These are phyloP conservation scores for Apiospora marii DNA, from an alignment of 2,329 filamentous ascomycete genomes.

Conservation along the genomic window DNA sequence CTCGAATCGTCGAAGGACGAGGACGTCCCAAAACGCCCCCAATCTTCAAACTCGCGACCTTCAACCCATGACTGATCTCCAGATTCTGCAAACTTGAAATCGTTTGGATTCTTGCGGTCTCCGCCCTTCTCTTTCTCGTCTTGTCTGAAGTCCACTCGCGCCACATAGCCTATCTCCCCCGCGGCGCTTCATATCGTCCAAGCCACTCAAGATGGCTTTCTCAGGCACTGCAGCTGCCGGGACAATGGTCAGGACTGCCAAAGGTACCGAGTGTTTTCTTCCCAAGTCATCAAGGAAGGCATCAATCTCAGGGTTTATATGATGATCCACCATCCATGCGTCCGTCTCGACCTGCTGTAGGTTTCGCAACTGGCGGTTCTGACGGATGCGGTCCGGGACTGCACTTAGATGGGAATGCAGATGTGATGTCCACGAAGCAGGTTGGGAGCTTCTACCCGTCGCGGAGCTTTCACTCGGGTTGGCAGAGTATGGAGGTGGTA, in stretches of 20 bases:
- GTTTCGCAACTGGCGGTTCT: conserved; percentile 43
- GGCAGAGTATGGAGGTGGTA: conserved; percentile 38
- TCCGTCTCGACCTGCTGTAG: conserved; percentile 48
- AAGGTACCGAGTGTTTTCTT: conserved; percentile 40
- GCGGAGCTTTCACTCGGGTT: neutral
- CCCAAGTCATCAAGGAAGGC: conserved; percentile 50
- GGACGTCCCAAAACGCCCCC: conserved; percentile 51
- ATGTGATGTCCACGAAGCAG: conserved; percentile 35
- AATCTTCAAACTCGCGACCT: conserved; percentile 50
- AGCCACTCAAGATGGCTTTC: conserved; percentile 36
- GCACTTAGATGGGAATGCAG: conserved; percentile 44
- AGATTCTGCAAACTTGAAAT: conserved; percentile 28
- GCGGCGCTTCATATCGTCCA: conserved; percentile 40
- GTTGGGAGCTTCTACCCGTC: conserved; percentile 24
- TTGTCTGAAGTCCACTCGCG: conserved; percentile 30
- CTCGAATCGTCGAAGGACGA: conserved; percentile 24
- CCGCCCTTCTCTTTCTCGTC: neutral
- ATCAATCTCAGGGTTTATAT: conserved; percentile 51
- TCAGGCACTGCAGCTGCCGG: conserved; percentile 50
- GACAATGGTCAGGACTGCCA: conserved; percentile 54
- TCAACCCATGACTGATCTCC: conserved; percentile 29
- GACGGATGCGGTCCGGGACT: conserved; percentile 48
- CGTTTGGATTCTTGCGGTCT: conserved; percentile 20
- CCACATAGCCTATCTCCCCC: conserved; percentile 38
- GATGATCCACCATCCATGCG: conserved; percentile 47